These are phyloP conservation scores for Exophiala sp. DNA, from an alignment of 2,329 filamentous ascomycete genomes.

Conservation along the genomic window DNA sequence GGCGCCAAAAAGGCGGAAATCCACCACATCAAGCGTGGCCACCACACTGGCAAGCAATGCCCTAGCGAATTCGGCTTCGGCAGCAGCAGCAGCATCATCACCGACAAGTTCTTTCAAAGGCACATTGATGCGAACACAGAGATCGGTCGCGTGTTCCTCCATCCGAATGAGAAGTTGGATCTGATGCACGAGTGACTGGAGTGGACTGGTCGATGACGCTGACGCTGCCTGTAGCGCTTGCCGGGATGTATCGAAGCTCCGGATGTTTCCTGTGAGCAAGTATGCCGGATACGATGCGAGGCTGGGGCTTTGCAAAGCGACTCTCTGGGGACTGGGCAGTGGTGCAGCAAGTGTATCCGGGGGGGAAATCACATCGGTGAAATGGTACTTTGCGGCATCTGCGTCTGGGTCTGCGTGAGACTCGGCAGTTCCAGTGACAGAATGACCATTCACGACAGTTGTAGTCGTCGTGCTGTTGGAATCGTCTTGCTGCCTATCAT, in stretches of 20 bases:
- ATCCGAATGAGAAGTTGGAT: constrained; percentile 73
- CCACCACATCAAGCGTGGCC: constrained; percentile 68
- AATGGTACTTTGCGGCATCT: constrained; percentile 39
- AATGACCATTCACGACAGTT: not conserved
- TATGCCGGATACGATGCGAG: constrained; percentile 21
- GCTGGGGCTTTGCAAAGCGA: constrained; percentile 13
- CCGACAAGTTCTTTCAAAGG: constrained; percentile 73
- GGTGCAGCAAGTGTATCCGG: constrained; percentile 24
- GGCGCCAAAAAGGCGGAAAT: constrained; percentile 70
- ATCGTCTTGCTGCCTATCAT: not conserved
- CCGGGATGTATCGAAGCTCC: constrained; percentile 11
- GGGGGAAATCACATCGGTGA: constrained; percentile 42
- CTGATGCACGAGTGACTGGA: constrained; percentile 46
- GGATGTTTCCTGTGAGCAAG: constrained; percentile 22
- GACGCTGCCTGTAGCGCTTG: not conserved
- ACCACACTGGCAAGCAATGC: constrained; percentile 49
- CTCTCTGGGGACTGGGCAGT: constrained; percentile 5
- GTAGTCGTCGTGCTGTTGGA: not conserved
- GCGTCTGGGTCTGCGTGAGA: constrained; percentile 8
- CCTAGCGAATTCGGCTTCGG: constrained; percentile 53
- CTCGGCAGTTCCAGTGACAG: not conserved
- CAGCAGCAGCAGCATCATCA: constrained; percentile 57
- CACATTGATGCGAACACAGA: constrained; percentile 81
- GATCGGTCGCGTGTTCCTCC: constrained; percentile 67
- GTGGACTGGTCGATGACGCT: constrained; percentile 3